phyloP scores from a whole-genome alignment of 805 yeast genomes.

The Jamesozyma rosinii region DNA sequence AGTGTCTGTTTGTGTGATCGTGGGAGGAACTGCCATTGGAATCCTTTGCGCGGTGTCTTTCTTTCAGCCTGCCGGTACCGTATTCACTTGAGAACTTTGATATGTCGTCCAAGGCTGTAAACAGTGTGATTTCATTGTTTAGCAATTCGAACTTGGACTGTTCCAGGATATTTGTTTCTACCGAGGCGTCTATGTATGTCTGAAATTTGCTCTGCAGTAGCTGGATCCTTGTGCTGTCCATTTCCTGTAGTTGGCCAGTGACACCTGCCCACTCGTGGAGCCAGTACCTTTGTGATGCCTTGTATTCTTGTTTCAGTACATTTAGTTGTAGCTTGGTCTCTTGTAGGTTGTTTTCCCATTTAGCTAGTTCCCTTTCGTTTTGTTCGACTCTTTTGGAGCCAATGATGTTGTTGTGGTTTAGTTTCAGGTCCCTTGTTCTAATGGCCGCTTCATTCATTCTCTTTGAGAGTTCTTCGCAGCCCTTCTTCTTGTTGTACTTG shows the following conservation, averaged over 20 bases:
- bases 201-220: constrained; percentile 24
- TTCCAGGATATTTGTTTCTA: constrained; percentile 23
- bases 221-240: constrained; percentile 25
- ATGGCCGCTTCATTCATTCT: constrained; percentile 20
- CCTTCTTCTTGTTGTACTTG: constrained; percentile 23
- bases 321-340: constrained; percentile 22
- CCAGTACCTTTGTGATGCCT: constrained; percentile 28
- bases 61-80: constrained; percentile 30
- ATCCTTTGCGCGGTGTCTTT: constrained; percentile 5
- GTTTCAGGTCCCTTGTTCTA: constrained; percentile 22
- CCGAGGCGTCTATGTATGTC: constrained; percentile 18
- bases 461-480: constrained; percentile 21
- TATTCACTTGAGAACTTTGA: constrained; percentile 24
- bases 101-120: constrained; percentile 27
- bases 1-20: background rate
- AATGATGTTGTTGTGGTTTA: constrained; percentile 26
- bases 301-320: constrained; percentile 26
- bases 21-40: background rate
- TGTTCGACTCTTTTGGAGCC: constrained; percentile 25
- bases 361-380: constrained; percentile 22
- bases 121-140: constrained; percentile 17
- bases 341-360: constrained; percentile 23
- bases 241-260: constrained; percentile 23
- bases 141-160: constrained; percentile 23
- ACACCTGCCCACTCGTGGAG: constrained; percentile 27